These are phyloP conservation scores for Pyrus betulifolia DNA, from an alignment of 306 rosid species.

Conservation along the genomic window DNA sequence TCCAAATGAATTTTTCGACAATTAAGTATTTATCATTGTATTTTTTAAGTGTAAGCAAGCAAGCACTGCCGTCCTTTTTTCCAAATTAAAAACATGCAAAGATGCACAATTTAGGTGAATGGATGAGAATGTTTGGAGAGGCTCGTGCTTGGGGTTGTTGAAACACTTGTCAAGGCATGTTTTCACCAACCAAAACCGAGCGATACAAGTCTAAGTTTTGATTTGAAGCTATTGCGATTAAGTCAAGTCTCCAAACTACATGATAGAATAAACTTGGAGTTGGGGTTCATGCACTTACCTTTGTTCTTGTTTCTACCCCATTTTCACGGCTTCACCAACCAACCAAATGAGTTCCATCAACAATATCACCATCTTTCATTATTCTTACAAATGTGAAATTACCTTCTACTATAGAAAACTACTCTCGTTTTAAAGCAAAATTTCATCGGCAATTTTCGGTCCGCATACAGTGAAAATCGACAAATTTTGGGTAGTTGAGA, in stretches of 20 bases:
- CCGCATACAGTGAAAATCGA: background rate
- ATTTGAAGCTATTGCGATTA: background rate
- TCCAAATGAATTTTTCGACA: no score
- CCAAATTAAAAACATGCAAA: no score
- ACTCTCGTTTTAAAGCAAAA: no score
- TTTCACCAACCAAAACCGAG: slow-evolving; percentile 23
- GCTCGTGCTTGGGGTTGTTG: slow-evolving; percentile 7
- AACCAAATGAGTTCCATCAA: background rate
- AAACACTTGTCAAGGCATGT: background rate
- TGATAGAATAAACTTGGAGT: background rate
- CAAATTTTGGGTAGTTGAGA: background rate
- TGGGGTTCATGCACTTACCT: slow-evolving; percentile 9
- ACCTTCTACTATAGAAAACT: background rate
- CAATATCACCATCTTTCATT: background rate
- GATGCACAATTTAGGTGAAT: background rate
- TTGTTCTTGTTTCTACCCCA: slow-evolving; percentile 21
- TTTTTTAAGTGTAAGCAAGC: no score
- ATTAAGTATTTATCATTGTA: no score
- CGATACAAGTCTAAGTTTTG: background rate
- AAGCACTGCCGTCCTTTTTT: no score
- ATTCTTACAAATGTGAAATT: background rate
- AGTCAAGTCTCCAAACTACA: slow-evolving; percentile 4
- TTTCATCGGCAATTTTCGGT: background rate
- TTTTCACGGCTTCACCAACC: slow-evolving; percentile 9
- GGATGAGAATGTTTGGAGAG: slow-evolving; percentile 1